Conservation (phyloP, 2,329 filamentous ascomycete species). For the Westerdykella sp. region DNA sequence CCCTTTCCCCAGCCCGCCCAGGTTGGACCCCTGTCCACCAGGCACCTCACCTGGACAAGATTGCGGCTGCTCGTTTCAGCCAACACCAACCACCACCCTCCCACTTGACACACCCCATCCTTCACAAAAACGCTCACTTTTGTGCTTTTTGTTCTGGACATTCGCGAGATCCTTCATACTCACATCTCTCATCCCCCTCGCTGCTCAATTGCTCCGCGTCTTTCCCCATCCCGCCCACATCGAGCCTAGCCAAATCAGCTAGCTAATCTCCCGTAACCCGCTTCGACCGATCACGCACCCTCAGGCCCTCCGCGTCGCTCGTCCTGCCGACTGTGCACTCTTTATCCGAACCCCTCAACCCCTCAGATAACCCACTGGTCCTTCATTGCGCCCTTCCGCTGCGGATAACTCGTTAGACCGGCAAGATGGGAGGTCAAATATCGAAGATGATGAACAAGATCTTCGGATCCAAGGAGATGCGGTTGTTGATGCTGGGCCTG, state of each 20-base stretch:
- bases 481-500: slow-evolving; percentile 92
- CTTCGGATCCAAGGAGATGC: slow-evolving; percentile 99
- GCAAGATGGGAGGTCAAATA: slow-evolving; percentile 79
- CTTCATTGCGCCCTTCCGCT: not conserved
- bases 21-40: too few relatives aligned
- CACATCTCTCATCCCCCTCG: not conserved
- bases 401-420: slow-evolving; percentile 22
- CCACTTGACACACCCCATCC: not conserved
- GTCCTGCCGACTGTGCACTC: too few relatives aligned
- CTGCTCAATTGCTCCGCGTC: not conserved
- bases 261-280: not conserved
- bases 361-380: not conserved
- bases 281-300: not conserved
- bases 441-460: slow-evolving; percentile 98
- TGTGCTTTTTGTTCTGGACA: not conserved
- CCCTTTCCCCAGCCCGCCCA: too few relatives aligned
- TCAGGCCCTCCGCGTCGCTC: too few relatives aligned
- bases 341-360: not conserved
- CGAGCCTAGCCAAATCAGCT: too few relatives aligned
- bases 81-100: not conserved
- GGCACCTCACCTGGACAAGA: too few relatives aligned
- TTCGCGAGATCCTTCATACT: not conserved
- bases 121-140: not conserved
- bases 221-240: not conserved
- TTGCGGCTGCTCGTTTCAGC: not conserved